Percentiles rank a stretch among this genome's conserved stretches.
Conservation (phyloP, 495 filamentous ascomycete species). For the Hamigera avellanea region DNA sequence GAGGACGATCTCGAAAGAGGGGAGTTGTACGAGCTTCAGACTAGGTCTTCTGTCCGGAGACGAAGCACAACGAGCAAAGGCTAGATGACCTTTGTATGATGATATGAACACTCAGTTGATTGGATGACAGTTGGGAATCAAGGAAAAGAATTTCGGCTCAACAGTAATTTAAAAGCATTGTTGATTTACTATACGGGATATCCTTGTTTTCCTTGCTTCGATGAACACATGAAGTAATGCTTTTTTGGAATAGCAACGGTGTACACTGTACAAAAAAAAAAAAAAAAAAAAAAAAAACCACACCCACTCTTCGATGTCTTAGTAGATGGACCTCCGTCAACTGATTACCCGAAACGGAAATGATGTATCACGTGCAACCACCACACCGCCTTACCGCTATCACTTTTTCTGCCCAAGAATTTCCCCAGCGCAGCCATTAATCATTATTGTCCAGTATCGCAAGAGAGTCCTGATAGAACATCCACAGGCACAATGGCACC, state of each 20-base stretch:
- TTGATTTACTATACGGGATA: too few species aligned
- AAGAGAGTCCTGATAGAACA: neutral
- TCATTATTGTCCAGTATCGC: neutral
- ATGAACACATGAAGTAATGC: too few species aligned
- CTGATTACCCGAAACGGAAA: neutral
- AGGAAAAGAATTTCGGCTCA: too few species aligned
- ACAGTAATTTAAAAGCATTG: too few species aligned
- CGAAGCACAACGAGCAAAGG: constrained; percentile 18
- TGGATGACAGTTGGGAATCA: too few species aligned
- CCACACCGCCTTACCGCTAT: constrained; percentile 17
- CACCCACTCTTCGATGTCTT: too few species aligned
- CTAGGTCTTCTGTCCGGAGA: constrained; percentile 14
- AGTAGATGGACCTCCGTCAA: too few species aligned
- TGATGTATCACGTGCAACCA: neutral
- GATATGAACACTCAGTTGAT: too few species aligned
- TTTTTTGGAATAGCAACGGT: too few species aligned
- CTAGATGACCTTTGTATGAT: constrained; percentile 2
- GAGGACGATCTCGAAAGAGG: constrained; percentile 33
- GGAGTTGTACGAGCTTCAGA: constrained; percentile 23
- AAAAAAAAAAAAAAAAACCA: too few species aligned
- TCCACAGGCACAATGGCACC: constrained; percentile 19
- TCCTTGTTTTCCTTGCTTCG: too few species aligned
- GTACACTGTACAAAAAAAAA: too few species aligned
- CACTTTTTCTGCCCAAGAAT: constrained; percentile 33
- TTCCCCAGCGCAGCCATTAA: constrained; percentile 1